Percentiles rank a stretch among this genome's conserved stretches.
Conservation (phyloP, 352 stramenopile genomes). For the Globisporangium yorkense region DNA sequence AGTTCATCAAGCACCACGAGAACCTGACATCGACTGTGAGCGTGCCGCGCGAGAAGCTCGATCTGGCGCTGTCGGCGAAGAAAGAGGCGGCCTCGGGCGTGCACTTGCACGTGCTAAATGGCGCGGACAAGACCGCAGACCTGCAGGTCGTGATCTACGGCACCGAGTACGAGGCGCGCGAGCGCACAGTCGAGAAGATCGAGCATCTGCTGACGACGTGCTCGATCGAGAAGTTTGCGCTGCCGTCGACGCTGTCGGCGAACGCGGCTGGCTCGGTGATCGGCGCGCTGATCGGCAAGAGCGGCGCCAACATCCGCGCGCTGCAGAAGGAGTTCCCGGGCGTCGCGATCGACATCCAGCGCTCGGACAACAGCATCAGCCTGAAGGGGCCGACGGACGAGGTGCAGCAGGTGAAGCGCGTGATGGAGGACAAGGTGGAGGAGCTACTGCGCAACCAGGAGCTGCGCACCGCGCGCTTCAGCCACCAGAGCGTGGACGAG, state of each 20-base stretch:
- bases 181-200: slow-evolving; percentile 57
- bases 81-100: slow-evolving; percentile 33
- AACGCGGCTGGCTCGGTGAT: slow-evolving; percentile 40
- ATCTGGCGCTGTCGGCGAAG: slow-evolving; percentile 46
- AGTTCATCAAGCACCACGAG: slow-evolving; percentile 45
- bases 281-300: slow-evolving; percentile 75
- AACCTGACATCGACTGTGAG: slow-evolving; percentile 40
- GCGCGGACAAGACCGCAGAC: slow-evolving; percentile 23
- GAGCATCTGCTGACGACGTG: slow-evolving; percentile 49
- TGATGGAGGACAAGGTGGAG: slow-evolving; percentile 71
- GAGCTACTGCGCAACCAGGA: slow-evolving; percentile 50
- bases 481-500: slow-evolving; percentile 21
- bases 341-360: slow-evolving; percentile 63
- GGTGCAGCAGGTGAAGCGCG: slow-evolving; percentile 41
- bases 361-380: slow-evolving; percentile 38
- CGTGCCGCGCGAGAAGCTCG: slow-evolving; percentile 37
- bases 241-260: slow-evolving; percentile 33
- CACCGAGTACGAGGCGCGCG: slow-evolving; percentile 42
- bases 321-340: slow-evolving; percentile 58
- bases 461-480: slow-evolving; percentile 23
- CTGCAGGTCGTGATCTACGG: slow-evolving; percentile 55
- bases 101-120: slow-evolving; percentile 50
- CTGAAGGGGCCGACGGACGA: slow-evolving; percentile 48
- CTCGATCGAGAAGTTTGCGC: slow-evolving; percentile 38
- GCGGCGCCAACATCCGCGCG: slow-evolving; percentile 63